Evolutionary conservation across 148 eudicot genomes (phyloP), one percentile per base, ranked within the genome.

Genomic region (Gaultheria prostrata): DNA sequence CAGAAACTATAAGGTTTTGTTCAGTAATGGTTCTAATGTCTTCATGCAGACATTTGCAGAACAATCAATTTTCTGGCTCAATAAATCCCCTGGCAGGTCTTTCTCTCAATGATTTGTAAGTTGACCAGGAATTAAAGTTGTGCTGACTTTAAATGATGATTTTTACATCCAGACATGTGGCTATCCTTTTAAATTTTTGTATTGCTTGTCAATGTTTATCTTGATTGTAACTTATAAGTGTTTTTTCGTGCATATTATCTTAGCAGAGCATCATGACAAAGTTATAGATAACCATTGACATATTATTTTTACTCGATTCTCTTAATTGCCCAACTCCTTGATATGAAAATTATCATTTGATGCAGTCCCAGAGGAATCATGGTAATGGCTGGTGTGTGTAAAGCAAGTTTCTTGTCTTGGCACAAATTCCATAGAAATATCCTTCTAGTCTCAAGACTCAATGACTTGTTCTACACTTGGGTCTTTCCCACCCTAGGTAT

Each of bases 81-180:
- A 88, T 93, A 82, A 88, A 93, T 86, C 91, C 84, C 82, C 94
- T 93, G 35, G 89, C 83, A 45, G 70, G 72, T 73, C 86, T 90
- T 67, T 86, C 90, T 76, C 92, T 93, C 54, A 83, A 89, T 28
- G 92, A 93, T 54, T 82, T 93, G 95, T 93, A 87, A 90, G 95
- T 88, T 46, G 71, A 46, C 30, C 54, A 39, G 72, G 54, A 46
- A 83, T 24, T 77, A 20, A 59, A 83, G 21, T 48, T 12, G 6
- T 71, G 15, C 76, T 6, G 4, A 46, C 28, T 21, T 56, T 77
- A n/a, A 7, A 14, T 14, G 21, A 61, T 14, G 56, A 56, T 76
- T 39, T 33, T 76, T 54, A 33, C 3, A 57, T 28, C 76, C 43
- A 51, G 46, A 39, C 18, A 20, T 3, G 18, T 21, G 53, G 13